Percentiles rank a stretch among this genome's conserved stretches.
Evolutionary conservation across 1,139 yeast species (phyloP).

Genomic region (Geotrichum candidum): DNA sequence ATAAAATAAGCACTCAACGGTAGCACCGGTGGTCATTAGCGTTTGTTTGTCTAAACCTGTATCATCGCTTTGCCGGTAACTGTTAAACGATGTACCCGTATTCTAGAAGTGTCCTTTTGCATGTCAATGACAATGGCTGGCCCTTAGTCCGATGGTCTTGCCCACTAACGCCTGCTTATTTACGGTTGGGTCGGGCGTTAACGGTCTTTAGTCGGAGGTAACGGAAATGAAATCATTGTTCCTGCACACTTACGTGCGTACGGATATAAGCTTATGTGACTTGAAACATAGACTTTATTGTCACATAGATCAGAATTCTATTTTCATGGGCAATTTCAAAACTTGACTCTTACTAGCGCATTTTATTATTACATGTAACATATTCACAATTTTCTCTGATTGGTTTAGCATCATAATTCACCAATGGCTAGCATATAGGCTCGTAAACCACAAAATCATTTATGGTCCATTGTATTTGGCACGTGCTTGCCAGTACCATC

Average conservation of each 20-base stretch:
- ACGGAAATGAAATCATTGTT: background rate
- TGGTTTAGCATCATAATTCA: too few species aligned
- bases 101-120: background rate
- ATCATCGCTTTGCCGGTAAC: too few species aligned
- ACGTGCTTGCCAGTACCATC: conserved; percentile 32
- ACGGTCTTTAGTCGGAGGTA: background rate
- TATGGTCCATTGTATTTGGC: conserved; percentile 7
- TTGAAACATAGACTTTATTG: background rate
- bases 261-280: background rate
- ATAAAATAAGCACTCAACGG: too few species aligned
- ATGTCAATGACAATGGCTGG: background rate
- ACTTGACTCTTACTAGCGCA: too few species aligned
- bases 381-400: too few species aligned
- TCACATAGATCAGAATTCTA: background rate
- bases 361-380: too few species aligned
- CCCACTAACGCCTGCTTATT: background rate
- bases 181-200: background rate
- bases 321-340: too few species aligned
- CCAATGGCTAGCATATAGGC: background rate
- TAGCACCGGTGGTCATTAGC: too few species aligned
- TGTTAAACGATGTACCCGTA: too few species aligned
- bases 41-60: too few species aligned
- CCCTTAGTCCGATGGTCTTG: background rate
- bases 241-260: background rate
- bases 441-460: background rate